phyloP scores from a whole-genome alignment of 106 monocot genomes.

The Ottelia alismoides region DNA sequence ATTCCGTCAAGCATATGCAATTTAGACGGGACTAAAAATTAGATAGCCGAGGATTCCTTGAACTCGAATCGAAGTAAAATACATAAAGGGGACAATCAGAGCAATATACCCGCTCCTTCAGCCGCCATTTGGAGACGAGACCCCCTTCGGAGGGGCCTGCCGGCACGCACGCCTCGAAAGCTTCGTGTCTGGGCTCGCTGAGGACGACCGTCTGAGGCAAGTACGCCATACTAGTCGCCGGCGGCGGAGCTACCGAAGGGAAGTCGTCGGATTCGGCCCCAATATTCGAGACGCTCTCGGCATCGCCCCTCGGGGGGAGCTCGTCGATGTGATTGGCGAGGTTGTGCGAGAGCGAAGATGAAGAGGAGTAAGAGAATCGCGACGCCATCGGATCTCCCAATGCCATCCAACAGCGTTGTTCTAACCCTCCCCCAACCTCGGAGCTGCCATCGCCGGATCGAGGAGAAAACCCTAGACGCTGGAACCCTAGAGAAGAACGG shows the following conservation, averaged over 20 bases:
- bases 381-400: constrained; percentile 87
- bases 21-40: no score
- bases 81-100: no score
- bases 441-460: not conserved
- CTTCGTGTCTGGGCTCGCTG: constrained; percentile 73
- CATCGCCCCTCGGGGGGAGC: constrained; percentile 22
- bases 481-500: no score
- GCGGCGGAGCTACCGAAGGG: not conserved
- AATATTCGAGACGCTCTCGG: no score
- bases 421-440: constrained; percentile 17
- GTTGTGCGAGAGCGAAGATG: constrained; percentile 4
- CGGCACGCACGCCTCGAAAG: constrained; percentile 45
- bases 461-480: no score
- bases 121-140: constrained; percentile 65
- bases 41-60: no score
- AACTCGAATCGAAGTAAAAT: no score
- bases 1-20: no score
- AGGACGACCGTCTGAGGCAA: constrained; percentile 72
- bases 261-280: not conserved
- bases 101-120: constrained; percentile 61
- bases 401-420: constrained; percentile 38
- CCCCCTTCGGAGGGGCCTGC: constrained; percentile 43
- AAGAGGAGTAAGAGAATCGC: constrained; percentile 26
- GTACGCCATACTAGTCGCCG: constrained; percentile 44
- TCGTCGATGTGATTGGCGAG: constrained; percentile 22